A percentile compares a stretch with the other conserved stretches of the same genome.
phyloP scores from a whole-genome alignment of 2,329 filamentous ascomycete species.

The Fusarium euwallaceae region DNA sequence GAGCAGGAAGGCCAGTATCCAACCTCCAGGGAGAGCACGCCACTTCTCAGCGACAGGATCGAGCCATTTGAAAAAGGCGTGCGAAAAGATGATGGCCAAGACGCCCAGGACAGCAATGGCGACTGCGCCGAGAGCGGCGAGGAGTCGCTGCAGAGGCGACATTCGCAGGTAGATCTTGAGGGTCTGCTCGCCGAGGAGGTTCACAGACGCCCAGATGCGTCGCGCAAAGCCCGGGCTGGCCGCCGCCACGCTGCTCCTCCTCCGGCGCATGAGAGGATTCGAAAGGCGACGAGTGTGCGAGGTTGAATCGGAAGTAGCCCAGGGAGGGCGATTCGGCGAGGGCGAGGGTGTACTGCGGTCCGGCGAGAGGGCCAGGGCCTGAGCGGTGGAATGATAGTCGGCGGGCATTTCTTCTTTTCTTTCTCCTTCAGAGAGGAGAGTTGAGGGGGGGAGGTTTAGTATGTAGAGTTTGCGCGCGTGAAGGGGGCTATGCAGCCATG shows the following conservation, averaged over 20 bases:
- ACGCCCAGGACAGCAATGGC: constrained; percentile 69
- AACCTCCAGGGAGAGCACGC: constrained; percentile 80
- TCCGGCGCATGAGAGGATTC: constrained; percentile 54
- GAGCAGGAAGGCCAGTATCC: constrained; percentile 79
- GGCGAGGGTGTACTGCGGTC: constrained; percentile 44
- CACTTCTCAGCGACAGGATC: constrained; percentile 81
- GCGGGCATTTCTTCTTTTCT: constrained; percentile 58
- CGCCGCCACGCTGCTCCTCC: constrained; percentile 18
- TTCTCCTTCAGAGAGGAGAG: background rate
- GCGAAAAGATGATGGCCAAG: constrained; percentile 81
- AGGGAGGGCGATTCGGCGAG: constrained; percentile 49
- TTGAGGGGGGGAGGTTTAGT: background rate
- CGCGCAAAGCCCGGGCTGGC: constrained; percentile 47
- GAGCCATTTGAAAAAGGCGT: constrained; percentile 82
- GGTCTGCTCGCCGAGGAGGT: constrained; percentile 60
- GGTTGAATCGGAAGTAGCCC: constrained; percentile 29
- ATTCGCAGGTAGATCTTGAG: constrained; percentile 67
- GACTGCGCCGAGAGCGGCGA: constrained; percentile 66
- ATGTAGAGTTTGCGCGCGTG: background rate
- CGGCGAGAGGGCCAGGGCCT: constrained; percentile 61
- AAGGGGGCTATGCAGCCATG: constrained; percentile 31
- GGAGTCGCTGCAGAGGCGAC: constrained; percentile 71
- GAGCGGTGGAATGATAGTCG: constrained; percentile 64
- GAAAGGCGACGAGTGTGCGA: constrained; percentile 55
- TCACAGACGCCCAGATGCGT: constrained; percentile 52